Evolutionary conservation across 306 rosid species (phyloP).

Genomic region (Rosa rugosa): DNA sequence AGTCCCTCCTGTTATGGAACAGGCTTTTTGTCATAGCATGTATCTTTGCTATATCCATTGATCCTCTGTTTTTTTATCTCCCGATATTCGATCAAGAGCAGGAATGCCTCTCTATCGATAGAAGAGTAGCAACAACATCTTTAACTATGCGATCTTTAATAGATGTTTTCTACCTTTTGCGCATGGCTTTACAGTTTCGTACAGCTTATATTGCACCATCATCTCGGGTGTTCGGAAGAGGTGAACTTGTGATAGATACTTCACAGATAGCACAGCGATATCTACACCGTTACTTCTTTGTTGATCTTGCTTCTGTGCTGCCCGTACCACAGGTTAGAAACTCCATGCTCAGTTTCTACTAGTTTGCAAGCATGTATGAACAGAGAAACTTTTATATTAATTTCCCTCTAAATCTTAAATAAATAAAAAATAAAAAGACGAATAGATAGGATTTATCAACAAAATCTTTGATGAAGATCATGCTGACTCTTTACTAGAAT

Average conservation of each 20-base stretch:
- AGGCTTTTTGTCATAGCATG: slow-evolving; percentile 75
- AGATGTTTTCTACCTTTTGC: slow-evolving; percentile 63
- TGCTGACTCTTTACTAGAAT: background rate
- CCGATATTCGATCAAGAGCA: slow-evolving; percentile 67
- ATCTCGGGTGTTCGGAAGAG: slow-evolving; percentile 90
- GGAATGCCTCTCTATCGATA: slow-evolving; percentile 74
- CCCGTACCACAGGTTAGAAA: slow-evolving; percentile 87
- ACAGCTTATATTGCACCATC: slow-evolving; percentile 92
- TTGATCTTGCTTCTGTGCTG: slow-evolving; percentile 69
- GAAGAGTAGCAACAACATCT: slow-evolving; percentile 43
- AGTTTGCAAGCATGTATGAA: background rate
- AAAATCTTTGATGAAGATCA: background rate
- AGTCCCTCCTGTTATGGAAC: slow-evolving; percentile 73
- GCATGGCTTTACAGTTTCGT: slow-evolving; percentile 70
- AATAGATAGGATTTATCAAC: background rate
- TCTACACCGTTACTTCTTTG: slow-evolving; percentile 59
- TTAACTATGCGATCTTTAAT: slow-evolving; percentile 47
- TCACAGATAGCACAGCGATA: slow-evolving; percentile 70
- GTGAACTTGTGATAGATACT: slow-evolving; percentile 93
- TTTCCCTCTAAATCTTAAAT: background rate
- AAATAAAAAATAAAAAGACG: background rate
- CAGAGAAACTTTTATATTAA: background rate
- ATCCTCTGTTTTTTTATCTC: slow-evolving; percentile 86
- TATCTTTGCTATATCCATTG: slow-evolving; percentile 71
- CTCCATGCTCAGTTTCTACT: slow-evolving; percentile 13